Conservation (phyloP, 164 flowering plant genomes). For the Magnolia officinalis region DNA sequence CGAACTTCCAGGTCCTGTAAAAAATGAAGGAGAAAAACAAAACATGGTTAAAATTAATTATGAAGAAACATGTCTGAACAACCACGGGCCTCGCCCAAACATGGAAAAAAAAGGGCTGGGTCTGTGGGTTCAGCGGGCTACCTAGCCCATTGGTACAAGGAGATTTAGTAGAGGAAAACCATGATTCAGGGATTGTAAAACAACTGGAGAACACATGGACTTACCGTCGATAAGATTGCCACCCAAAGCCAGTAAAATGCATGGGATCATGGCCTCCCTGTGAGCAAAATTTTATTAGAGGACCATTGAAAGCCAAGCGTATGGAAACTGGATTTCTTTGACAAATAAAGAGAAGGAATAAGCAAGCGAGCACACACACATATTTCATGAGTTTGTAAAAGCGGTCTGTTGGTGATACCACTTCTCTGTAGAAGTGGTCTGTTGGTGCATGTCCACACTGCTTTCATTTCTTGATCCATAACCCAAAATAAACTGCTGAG, state of each 20-base stretch:
- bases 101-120: background rate
- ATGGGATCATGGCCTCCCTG: slow-evolving; percentile 99
- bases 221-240: slow-evolving; percentile 92
- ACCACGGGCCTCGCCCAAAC: too few relatives aligned
- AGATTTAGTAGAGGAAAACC: background rate
- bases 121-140: background rate
- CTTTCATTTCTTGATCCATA: too few relatives aligned
- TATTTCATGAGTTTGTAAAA: too few relatives aligned
- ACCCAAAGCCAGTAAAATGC: slow-evolving; percentile 89
- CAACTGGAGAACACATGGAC: slow-evolving; percentile 9
- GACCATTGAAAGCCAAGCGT: background rate
- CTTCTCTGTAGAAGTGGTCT: too few relatives aligned
- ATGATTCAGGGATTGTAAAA: background rate
- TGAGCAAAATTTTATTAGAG: background rate
- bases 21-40: background rate
- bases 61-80: background rate
- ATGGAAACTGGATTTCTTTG: background rate
- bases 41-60: background rate
- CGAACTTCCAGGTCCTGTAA: slow-evolving; percentile 76
- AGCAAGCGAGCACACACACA: too few relatives aligned
- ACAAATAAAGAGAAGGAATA: too few relatives aligned
- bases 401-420: too few relatives aligned
- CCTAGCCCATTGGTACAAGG: background rate
- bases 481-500: too few relatives aligned
- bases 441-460: too few relatives aligned